A percentile compares a stretch with the other conserved stretches of the same genome.
These are phyloP conservation scores for Termitomyces sp. DNA, from an alignment of 768 basidiomycete genomes.

Conservation along the genomic window DNA sequence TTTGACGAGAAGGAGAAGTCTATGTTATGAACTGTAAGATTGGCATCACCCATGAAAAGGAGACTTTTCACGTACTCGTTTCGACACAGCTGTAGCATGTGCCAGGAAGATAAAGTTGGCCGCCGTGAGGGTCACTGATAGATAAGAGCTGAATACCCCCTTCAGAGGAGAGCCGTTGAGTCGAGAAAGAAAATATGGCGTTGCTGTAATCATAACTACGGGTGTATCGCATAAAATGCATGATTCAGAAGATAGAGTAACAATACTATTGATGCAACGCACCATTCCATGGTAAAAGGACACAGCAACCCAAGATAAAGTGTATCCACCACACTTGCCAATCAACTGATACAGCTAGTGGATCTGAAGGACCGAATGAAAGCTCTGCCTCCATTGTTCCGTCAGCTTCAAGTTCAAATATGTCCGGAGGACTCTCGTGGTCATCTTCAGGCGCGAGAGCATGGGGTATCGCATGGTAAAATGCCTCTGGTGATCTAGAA, in stretches of 20 bases:
- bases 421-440: slow-evolving; percentile 14
- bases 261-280: slow-evolving; percentile 13
- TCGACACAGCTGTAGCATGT: slow-evolving; percentile 65
- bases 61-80: slow-evolving; percentile 41
- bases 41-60: neutral
- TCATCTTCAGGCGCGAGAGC: slow-evolving; percentile 24
- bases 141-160: slow-evolving; percentile 58
- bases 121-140: slow-evolving; percentile 57
- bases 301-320: slow-evolving; percentile 56
- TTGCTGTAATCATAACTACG: slow-evolving; percentile 82
- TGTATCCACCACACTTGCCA: slow-evolving; percentile 52
- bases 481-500: slow-evolving; percentile 26
- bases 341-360: slow-evolving; percentile 18
- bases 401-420: slow-evolving; percentile 25
- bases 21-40: slow-evolving; percentile 20
- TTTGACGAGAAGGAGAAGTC: slow-evolving; percentile 57
- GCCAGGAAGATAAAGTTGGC: slow-evolving; percentile 67
- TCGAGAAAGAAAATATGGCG: slow-evolving; percentile 73
- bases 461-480: slow-evolving; percentile 41
- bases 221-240: neutral
- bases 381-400: slow-evolving; percentile 16
- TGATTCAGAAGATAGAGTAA: neutral
- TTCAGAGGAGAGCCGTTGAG: slow-evolving; percentile 53
- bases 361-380: slow-evolving; percentile 18
- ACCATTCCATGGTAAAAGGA: slow-evolving; percentile 90